These are phyloP conservation scores for Solanum boliviense DNA, from an alignment of 257 asterid species.

Conservation along the genomic window DNA sequence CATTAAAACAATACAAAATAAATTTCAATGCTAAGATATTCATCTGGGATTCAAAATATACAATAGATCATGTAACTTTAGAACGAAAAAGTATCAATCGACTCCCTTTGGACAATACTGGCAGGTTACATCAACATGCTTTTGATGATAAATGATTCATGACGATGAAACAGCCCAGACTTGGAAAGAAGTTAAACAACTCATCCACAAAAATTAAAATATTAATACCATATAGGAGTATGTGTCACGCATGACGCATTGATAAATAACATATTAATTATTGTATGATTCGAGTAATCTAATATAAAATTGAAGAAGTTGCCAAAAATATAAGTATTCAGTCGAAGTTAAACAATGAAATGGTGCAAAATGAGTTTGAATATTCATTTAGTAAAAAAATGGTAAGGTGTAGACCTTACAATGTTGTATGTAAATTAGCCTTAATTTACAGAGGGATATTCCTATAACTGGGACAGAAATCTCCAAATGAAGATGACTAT, in stretches of 20 bases:
- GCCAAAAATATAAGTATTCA: background rate
- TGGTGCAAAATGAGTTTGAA: background rate
- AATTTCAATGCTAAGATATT: background rate
- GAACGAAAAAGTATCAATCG: background rate
- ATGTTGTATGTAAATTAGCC: conserved; percentile 20
- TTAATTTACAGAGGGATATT: conserved; percentile 34
- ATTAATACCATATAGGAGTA: background rate
- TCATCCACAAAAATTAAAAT: background rate
- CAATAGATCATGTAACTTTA: background rate
- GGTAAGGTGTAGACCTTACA: conserved; percentile 19
- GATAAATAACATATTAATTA: background rate
- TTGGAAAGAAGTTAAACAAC: background rate
- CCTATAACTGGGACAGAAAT: conserved; percentile 27
- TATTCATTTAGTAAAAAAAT: conserved; percentile 20
- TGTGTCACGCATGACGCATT: background rate
- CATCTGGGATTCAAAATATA: background rate
- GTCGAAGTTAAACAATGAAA: background rate
- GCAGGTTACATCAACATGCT: background rate
- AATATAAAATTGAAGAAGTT: too few relatives aligned
- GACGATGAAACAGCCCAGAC: background rate
- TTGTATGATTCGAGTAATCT: background rate
- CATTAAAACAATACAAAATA: background rate
- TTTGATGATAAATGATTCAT: background rate
- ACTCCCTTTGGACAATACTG: background rate
- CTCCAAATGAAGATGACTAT: background rate